Evolutionary conservation across 2,329 filamentous ascomycete species (phyloP).

Genomic region (Lachnellula suecica): DNA sequence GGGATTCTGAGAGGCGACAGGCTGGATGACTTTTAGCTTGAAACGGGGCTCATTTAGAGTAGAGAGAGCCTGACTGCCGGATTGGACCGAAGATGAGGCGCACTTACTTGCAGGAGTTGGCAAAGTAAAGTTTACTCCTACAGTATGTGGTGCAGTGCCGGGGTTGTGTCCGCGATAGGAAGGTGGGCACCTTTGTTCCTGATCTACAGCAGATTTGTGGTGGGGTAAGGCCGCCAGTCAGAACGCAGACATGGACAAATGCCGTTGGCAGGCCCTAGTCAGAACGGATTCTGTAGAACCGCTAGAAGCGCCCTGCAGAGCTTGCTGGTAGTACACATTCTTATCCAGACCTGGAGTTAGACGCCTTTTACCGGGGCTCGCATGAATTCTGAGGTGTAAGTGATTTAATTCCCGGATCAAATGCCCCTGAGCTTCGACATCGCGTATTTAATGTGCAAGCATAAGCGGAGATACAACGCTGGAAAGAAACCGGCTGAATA

Average conservation of each 20-base stretch:
- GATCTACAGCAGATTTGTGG: not conserved
- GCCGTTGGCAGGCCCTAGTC: too few relatives aligned
- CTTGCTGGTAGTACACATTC: too few relatives aligned
- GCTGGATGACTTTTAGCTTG: constrained; percentile 8
- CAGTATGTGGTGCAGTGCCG: constrained; percentile 1
- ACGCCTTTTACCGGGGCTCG: not conserved
- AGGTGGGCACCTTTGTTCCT: constrained; percentile 7
- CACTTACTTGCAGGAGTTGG: not conserved
- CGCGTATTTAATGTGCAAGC: too few relatives aligned
- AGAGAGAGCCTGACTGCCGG: constrained; percentile 7
- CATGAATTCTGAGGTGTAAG: not conserved
- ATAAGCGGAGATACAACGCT: too few relatives aligned
- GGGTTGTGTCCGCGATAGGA: constrained; percentile 11
- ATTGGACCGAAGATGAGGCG: not conserved
- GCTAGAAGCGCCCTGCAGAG: not conserved
- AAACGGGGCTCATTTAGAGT: constrained; percentile 12
- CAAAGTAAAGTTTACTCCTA: not conserved
- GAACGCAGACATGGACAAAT: too few relatives aligned
- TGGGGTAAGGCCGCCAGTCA: not conserved
- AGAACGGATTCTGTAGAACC: not conserved
- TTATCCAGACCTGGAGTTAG: not conserved
- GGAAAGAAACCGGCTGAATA: too few relatives aligned
- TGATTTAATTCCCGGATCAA: not conserved
- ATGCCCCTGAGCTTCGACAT: too few relatives aligned
- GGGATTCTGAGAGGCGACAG: not conserved